phyloP scores from a whole-genome alignment of 768 basidiomycete genomes.

The Boletellus ananas region DNA sequence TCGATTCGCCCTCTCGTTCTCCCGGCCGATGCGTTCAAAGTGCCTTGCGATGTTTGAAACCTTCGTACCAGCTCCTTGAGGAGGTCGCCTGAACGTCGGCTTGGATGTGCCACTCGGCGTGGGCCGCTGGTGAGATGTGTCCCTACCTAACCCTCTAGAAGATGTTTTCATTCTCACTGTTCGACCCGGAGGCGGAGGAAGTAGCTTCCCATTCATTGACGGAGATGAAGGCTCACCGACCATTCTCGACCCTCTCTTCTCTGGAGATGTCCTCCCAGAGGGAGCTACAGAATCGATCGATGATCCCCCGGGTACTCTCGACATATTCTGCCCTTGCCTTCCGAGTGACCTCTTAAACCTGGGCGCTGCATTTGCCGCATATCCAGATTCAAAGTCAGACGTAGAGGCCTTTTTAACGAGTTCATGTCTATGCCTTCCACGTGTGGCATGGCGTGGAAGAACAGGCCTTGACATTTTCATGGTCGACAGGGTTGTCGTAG shows the following conservation, averaged over 20 bases:
- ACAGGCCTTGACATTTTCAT: slow-evolving; percentile 22
- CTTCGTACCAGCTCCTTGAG: slow-evolving; percentile 52
- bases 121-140: slow-evolving; percentile 41
- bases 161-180: slow-evolving; percentile 36
- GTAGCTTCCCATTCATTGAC: slow-evolving; percentile 18
- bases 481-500: slow-evolving; percentile 24
- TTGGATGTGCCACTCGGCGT: slow-evolving; percentile 38
- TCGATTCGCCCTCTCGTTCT: slow-evolving; percentile 69
- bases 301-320: slow-evolving; percentile 45
- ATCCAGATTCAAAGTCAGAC: slow-evolving; percentile 89
- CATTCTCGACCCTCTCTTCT: slow-evolving; percentile 50
- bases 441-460: slow-evolving; percentile 35
- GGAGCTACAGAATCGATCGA: slow-evolving; percentile 53
- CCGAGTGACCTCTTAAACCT: slow-evolving; percentile 54
- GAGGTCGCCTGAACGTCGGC: slow-evolving; percentile 52
- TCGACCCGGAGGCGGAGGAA: slow-evolving; percentile 31
- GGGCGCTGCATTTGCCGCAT: slow-evolving; percentile 89
- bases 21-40: slow-evolving; percentile 79
- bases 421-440: slow-evolving; percentile 47
- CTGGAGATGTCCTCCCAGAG: slow-evolving; percentile 69
- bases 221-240: slow-evolving; percentile 36
- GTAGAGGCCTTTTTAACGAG: slow-evolving; percentile 53
- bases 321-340: slow-evolving; percentile 39
- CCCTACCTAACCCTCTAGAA: slow-evolving; percentile 34
- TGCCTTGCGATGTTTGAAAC: slow-evolving; percentile 89